Base-by-base conservation (phyloP, 2,329 filamentous ascomycete genomes). In the Epichloe scottii region DNA sequence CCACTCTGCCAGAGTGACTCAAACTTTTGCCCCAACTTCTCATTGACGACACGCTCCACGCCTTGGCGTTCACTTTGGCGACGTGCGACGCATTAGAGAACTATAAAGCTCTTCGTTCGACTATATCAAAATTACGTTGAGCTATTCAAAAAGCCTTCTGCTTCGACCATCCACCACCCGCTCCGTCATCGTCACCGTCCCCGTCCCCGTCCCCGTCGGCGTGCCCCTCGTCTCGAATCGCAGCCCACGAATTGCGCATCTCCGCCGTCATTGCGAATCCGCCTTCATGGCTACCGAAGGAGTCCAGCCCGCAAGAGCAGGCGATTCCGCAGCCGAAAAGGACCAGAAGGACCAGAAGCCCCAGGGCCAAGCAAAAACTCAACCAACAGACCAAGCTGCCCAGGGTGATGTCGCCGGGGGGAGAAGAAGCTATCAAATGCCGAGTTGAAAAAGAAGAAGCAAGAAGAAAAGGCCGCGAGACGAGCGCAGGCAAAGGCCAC, bases 381-480 rank as follows among this genome's bases (percentile, higher is more conserved):
- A 60, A 34, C 15, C 54, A 46, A 64, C 65, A 51, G 57, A 58
- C 38, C 53, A 53, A 45, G 17, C 53, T 17, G 47, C 49, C 10
- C 46, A 44, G 33, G 34, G 6, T 41, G 51, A 37, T 48, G 57
- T 55, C 40, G 46, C 54, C n/a, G 64, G 61, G 51, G 52, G 47
- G 6, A 70, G 71, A 52, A 72, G 59, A 86, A 87, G 65, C 71
- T 87, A 34, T 81, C 85, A 2, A 77, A 78, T 37, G 89, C 88
- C 19, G 86, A 95, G 67, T 65, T 95, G 62, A 97, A 97, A 71
- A 91, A 90, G 61, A 83, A 81, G 65, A 85, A 85, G 55, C 91
- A 95, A 66, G 90, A 88, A 34, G 91, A 96, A 66, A 97, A 96
- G 71, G 85, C 87, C 49, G 89, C 89, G 45, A 78, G 88, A 54